A percentile compares a stretch with the other conserved stretches of the same genome.
phyloP scores from a whole-genome alignment of 2,329 filamentous ascomycete genomes.

The Sporothrix inflata region DNA sequence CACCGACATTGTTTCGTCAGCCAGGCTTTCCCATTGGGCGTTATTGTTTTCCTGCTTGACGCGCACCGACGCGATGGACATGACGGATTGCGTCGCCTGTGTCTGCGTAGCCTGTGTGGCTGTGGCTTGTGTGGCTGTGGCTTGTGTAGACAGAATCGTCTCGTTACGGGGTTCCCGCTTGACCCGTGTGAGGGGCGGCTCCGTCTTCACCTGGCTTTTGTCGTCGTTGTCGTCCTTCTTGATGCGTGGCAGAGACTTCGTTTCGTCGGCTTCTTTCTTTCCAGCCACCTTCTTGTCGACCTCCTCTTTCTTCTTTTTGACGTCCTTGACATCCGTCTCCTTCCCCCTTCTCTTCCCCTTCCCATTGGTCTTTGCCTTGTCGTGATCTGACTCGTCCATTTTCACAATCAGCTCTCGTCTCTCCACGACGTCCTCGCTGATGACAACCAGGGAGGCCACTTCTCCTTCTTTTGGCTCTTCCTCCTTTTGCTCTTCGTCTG shows the following conservation, averaged over 20 bases:
- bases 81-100: not conserved
- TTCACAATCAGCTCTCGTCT: constrained; percentile 12
- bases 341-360: not conserved
- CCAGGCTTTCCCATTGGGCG: not conserved
- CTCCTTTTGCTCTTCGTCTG: not conserved
- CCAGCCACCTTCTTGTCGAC: not conserved
- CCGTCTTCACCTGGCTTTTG: not conserved
- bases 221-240: constrained; percentile 3
- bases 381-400: not conserved
- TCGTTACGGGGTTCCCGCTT: constrained; percentile 5
- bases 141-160: not conserved
- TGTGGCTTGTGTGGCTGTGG: constrained; percentile 8
- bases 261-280: not conserved
- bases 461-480: not conserved
- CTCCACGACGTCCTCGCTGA: constrained; percentile 22
- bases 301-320: not conserved
- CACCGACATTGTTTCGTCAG: not conserved
- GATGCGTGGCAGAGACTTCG: not conserved
- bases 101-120: constrained; percentile 11
- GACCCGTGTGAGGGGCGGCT: not conserved
- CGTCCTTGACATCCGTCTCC: not conserved
- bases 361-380: not conserved
- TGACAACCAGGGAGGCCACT: constrained; percentile 22
- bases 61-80: constrained; percentile 5
- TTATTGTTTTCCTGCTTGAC: not conserved